phyloP scores from a whole-genome alignment of 768 basidiomycete genomes.

The Pisolithus orientalis region DNA sequence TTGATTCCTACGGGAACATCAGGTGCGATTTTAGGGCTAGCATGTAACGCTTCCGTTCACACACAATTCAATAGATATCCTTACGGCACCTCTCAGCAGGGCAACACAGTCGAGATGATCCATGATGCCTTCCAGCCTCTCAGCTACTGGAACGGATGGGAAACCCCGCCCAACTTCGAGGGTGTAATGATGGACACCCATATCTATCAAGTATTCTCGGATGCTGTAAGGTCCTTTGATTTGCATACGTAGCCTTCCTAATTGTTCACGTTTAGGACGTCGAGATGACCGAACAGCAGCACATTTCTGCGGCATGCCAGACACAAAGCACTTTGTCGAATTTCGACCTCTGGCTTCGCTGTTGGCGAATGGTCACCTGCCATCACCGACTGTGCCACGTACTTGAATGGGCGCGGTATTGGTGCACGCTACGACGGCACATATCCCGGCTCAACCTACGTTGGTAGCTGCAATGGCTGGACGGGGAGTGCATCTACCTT shows the following conservation, averaged over 20 bases:
- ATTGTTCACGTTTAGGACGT: constrained; percentile 31
- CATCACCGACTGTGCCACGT: constrained; percentile 55
- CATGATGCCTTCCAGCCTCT: constrained; percentile 79
- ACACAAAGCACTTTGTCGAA: constrained; percentile 37
- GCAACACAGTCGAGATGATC: constrained; percentile 59
- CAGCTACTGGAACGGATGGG: constrained; percentile 62
- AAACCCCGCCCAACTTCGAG: constrained; percentile 43
- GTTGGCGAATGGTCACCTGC: constrained; percentile 89
- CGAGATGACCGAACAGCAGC: constrained; percentile 41
- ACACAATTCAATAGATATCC: constrained; percentile 28
- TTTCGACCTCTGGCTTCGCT: constrained; percentile 70
- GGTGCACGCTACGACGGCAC: constrained; percentile 64
- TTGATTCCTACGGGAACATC: constrained; percentile 69
- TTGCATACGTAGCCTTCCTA: neutral
- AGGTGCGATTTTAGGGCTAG: constrained; percentile 33
- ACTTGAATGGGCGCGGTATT: constrained; percentile 72
- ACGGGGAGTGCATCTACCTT: constrained; percentile 75
- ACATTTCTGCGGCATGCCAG: constrained; percentile 57
- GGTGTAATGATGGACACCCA: constrained; percentile 80
- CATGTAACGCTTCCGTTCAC: neutral
- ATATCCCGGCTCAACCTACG: constrained; percentile 51
- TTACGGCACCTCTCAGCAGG: constrained; percentile 35
- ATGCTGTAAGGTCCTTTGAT: constrained; percentile 36
- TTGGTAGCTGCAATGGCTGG: constrained; percentile 69
- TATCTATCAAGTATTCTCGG: constrained; percentile 70